Evolutionary conservation across 2,329 filamentous ascomycete genomes (phyloP), one percentile per base, ranked within the genome.

Genomic region (Aureobasidium sp.): DNA sequence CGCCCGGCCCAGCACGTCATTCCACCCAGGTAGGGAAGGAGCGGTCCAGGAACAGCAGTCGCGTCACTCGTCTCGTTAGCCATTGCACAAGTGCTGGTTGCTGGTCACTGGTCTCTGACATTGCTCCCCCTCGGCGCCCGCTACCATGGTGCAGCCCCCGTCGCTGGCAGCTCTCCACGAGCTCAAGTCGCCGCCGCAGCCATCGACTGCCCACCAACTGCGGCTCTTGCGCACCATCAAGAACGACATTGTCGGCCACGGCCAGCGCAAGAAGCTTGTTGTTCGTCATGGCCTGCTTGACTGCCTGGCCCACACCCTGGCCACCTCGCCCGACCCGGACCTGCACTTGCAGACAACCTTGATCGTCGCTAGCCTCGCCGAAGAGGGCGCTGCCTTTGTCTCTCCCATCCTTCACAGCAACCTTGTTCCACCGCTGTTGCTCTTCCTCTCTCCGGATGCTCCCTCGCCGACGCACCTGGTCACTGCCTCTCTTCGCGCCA

Each of bases 181-280:
- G 62, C 60, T 51, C 65, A 67, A 62, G 67, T 60, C 51, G 53
- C 59, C 27, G 64, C 58, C 47, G 57, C 62, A 36, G 63, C 65
- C 15, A 41, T 31, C 62, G 8, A 41, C 52, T 39, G 70, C 74
- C 55, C 71, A 74, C n/a, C 77, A 78, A 64, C 70, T 79, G 44
- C 77, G 80, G 29, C 83, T 86, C 55, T 80, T 97, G 48, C 85
- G 87, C 66, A 79, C 81, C 45, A 78, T 99, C 34, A 97, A 96
- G 78, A 94, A 96, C 74, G 89, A 94, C 65, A 83, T 96, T 52
- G 86, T 96, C 64, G 94, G 94, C 27, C 91, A 97, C 74, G 82
- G 88, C 37, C 87, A 93, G 73, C 87, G 87, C 73, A 99, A 99
- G 76, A 88, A 93, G 75, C 76, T 84, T 62, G 92, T 87, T 79